Percentiles rank a stretch among this genome's conserved stretches.
Conservation (phyloP, 1,139 yeast genomes). For the Taphrina wiesneri region DNA sequence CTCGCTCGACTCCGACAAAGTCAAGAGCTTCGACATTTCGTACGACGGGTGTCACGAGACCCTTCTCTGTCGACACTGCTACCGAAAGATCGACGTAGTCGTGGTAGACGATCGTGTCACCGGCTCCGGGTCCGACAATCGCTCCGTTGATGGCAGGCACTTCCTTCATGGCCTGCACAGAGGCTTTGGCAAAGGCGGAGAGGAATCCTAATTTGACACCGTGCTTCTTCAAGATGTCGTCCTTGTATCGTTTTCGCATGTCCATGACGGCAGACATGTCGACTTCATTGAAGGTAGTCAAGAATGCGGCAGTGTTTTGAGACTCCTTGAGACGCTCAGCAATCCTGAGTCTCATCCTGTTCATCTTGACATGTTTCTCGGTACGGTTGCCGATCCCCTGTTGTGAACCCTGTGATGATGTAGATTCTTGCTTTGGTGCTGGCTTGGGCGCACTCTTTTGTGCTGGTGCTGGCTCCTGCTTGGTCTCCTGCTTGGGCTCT, state of each 20-base stretch:
- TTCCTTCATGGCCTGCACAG: conserved; percentile 89
- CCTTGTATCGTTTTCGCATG: conserved; percentile 95
- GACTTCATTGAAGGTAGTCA: conserved; percentile 96
- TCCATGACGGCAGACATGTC: conserved; percentile 93
- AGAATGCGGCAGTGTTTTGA: conserved; percentile 97
- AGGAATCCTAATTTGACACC: conserved; percentile 96
- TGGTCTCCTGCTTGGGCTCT: conserved; percentile 39
- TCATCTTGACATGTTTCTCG: conserved; percentile 72
- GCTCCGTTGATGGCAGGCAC: conserved; percentile 95
- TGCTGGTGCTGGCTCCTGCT: conserved; percentile 36
- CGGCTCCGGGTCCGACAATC: conserved; percentile 68
- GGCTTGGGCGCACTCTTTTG: conserved; percentile 39
- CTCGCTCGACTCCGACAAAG: conserved; percentile 86
- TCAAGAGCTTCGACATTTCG: conserved; percentile 94
- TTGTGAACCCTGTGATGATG: conserved; percentile 40
- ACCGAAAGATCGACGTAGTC: conserved; percentile 94
- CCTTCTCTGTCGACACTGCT: conserved; percentile 99
- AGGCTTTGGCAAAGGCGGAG: conserved; percentile 98
- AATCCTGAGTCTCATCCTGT: conserved; percentile 98
- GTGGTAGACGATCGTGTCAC: conserved; percentile 90
- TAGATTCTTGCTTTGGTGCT: conserved; percentile 36
- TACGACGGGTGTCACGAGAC: conserved; percentile 95
- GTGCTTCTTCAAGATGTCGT: conserved; percentile 89
- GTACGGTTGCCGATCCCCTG: conserved; percentile 35
- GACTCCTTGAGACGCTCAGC: conserved; percentile 99